Evolutionary conservation across 2,329 filamentous ascomycete genomes (phyloP).

Genomic region (Alternaria arborescens): DNA sequence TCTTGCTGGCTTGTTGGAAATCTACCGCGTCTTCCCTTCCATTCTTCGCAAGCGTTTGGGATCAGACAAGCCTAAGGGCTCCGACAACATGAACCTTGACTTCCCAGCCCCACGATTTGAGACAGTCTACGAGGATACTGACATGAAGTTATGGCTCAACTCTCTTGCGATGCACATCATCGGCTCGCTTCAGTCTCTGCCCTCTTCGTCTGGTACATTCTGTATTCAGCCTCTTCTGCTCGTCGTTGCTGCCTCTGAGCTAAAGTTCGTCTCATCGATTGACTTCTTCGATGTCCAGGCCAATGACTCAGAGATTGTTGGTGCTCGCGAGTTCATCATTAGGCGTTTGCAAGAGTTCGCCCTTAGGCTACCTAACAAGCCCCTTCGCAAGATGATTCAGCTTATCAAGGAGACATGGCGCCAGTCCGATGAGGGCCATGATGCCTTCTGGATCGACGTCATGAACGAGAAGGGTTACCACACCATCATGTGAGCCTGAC

Average conservation of each 20-base stretch:
- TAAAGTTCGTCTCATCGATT: constrained; percentile 55
- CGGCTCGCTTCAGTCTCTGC: constrained; percentile 59
- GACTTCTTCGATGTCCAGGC: constrained; percentile 51
- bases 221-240: constrained; percentile 64
- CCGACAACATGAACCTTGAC: constrained; percentile 38
- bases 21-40: constrained; percentile 64
- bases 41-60: constrained; percentile 57
- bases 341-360: constrained; percentile 57
- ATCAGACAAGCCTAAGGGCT: constrained; percentile 33
- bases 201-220: constrained; percentile 62
- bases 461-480: constrained; percentile 66
- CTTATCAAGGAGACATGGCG: constrained; percentile 64
- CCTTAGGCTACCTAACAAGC: constrained; percentile 61
- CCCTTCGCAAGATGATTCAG: constrained; percentile 59
- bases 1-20: constrained; percentile 61
- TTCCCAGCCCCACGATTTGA: constrained; percentile 47
- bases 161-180: constrained; percentile 62
- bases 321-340: constrained; percentile 59
- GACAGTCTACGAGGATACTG: constrained; percentile 43
- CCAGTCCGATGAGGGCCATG: constrained; percentile 59
- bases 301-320: constrained; percentile 55
- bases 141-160: constrained; percentile 57
- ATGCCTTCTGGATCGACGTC: constrained; percentile 65
- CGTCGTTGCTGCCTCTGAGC: constrained; percentile 60
- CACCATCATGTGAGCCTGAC: constrained; percentile 61